Percentiles rank a stretch among this genome's conserved stretches.
These are phyloP conservation scores for Melanomma pulvis-pyrius DNA, from an alignment of 495 filamentous ascomycete species.

Conservation along the genomic window DNA sequence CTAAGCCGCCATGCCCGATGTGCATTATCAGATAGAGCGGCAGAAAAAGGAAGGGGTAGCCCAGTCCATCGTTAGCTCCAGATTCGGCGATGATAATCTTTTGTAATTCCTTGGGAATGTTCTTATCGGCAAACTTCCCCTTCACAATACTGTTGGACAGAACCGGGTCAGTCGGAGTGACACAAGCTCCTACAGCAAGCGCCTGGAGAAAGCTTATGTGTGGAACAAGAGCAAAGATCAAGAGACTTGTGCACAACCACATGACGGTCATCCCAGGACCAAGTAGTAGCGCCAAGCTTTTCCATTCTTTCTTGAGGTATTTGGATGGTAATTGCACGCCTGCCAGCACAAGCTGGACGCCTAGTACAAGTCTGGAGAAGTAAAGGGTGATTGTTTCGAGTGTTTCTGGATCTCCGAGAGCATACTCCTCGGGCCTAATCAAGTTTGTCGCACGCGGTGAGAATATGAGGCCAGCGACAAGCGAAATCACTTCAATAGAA, in stretches of 20 bases:
- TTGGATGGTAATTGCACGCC: conserved; percentile 90
- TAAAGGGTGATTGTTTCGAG: conserved; percentile 71
- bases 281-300: conserved; percentile 70
- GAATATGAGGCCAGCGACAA: conserved; percentile 76
- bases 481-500: conserved; percentile 68
- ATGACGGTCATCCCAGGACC: conserved; percentile 85
- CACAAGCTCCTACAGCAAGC: conserved; percentile 76
- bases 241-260: conserved; percentile 81
- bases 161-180: conserved; percentile 91
- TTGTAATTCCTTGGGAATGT: conserved; percentile 80
- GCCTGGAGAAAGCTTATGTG: conserved; percentile 74
- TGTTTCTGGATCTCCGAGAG: conserved; percentile 60
- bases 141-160: conserved; percentile 90
- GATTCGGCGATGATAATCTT: conserved; percentile 88
- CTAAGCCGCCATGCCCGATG: conserved; percentile 59
- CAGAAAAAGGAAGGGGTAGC: conserved; percentile 88
- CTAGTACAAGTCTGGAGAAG: conserved; percentile 86
- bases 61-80: conserved; percentile 91
- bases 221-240: conserved; percentile 80
- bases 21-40: conserved; percentile 84
- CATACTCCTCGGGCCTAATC: conserved; percentile 76
- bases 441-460: conserved; percentile 78
- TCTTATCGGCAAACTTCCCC: conserved; percentile 89
- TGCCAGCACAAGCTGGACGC: conserved; percentile 86
- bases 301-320: conserved; percentile 82